A percentile compares a stretch with the other conserved stretches of the same genome.
phyloP scores from a whole-genome alignment of 2,329 filamentous ascomycete species.

The Xylariales sp. region DNA sequence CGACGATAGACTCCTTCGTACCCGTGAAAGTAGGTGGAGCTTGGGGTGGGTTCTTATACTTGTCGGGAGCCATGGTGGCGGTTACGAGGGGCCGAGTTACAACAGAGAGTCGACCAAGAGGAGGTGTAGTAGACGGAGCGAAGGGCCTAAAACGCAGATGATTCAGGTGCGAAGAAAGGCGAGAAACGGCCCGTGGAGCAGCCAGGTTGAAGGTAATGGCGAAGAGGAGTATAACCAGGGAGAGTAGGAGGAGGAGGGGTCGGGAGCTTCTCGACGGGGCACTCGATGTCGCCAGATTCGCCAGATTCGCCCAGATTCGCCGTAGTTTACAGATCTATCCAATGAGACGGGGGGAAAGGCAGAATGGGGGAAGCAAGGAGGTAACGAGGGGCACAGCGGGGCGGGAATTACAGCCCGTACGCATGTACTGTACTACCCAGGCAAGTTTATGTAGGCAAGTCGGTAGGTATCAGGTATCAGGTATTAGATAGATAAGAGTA shows the following conservation, averaged over 20 bases:
- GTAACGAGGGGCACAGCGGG: constrained; percentile 29
- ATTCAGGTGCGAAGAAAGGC: constrained; percentile 68
- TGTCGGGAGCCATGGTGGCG: constrained; percentile 72
- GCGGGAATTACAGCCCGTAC: background rate
- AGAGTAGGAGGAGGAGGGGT: constrained; percentile 59
- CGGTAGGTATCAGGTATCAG: background rate
- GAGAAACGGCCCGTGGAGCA: constrained; percentile 67
- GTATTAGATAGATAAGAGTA: background rate
- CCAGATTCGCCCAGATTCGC: constrained; percentile 51
- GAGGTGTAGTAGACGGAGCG: constrained; percentile 49
- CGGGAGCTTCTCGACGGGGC: constrained; percentile 42
- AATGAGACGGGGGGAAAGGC: constrained; percentile 34
- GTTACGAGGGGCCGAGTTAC: constrained; percentile 55
- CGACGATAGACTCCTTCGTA: constrained; percentile 75
- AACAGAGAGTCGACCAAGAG: constrained; percentile 32
- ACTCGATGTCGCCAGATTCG: constrained; percentile 52
- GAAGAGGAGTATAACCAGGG: constrained; percentile 65
- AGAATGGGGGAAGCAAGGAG: constrained; percentile 1
- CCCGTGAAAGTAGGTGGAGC: constrained; percentile 81
- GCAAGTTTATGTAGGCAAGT: background rate
- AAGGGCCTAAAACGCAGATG: constrained; percentile 61
- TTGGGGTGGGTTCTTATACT: constrained; percentile 81
- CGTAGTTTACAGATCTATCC: constrained; percentile 31
- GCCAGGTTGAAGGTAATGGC: constrained; percentile 73
- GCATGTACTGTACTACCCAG: background rate